Evolutionary conservation across 2,329 filamentous ascomycete species (phyloP), one percentile per base, ranked within the genome.

Genomic region (Clonostachys rosea): DNA sequence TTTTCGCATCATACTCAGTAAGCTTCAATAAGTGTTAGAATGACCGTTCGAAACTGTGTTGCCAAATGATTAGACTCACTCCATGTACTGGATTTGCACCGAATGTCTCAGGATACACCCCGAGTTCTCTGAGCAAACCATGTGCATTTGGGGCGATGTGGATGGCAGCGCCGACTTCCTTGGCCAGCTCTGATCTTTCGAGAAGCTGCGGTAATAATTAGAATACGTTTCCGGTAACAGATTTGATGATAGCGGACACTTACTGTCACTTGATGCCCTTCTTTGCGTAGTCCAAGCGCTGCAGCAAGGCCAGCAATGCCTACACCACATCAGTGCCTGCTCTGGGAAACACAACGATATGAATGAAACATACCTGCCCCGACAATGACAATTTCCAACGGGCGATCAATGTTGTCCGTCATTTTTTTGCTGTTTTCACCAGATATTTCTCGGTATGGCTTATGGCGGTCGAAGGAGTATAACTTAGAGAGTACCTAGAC

Each of bases 121-220:
- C 69, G 51, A 66, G 63, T 41, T 59, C 58, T 7, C 64, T 62
- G 11, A 86, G 63, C 3, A 85, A 60, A 1, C 78, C 77, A 58
- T 83, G 82, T 3, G 73, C 66, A 54, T 86, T 87, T 1, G 83
- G 80, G 0, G 78, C 74, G 5, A 86, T 58, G 54, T 85, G 80
- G n/a, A 86, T 72, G 0, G 81, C 81, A 4, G 82, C 81, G 1
- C 81, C 82, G 2, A 71, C 63, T 59, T 84, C 81, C 44, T 67
- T 74, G 14, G 74, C 73, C 34, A 83, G 74, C 2, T 66, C 65
- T 0, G 79, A 82, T 56, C 79, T 73, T 52, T 84, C 80, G 44
- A 71, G 76, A 1, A 83, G 49, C 73, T 79, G 46, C 9, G 24
- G 9, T 30, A 9, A 10, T 8, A 10, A 30, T 30, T 30, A 30